Evolutionary conservation across 352 stramenopile genomes (phyloP).

Genomic region (Globisporangium perplexum): DNA sequence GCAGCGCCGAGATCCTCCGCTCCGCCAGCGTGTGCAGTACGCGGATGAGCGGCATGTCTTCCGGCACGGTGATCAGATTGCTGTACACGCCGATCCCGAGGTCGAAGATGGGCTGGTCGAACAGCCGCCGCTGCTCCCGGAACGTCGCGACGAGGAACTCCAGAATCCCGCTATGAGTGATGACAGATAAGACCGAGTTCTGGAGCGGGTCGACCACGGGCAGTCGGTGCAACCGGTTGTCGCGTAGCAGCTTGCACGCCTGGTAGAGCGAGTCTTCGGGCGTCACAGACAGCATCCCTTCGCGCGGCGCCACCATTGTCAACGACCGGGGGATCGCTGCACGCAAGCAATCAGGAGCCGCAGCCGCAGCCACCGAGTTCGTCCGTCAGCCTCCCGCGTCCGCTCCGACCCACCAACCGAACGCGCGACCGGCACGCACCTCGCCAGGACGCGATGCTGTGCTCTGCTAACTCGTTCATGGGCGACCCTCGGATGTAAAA

Average conservation of each 20-base stretch:
- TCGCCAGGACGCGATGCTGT: conserved; percentile 84
- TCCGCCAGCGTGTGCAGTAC: conserved; percentile 89
- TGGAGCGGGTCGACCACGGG: conserved; percentile 92
- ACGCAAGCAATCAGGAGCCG: too few relatives aligned
- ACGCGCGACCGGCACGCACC: too few relatives aligned
- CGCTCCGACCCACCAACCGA: neutral
- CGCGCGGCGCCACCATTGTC: conserved; percentile 55
- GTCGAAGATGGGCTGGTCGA: conserved; percentile 96
- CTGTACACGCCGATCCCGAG: conserved; percentile 94
- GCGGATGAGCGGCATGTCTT: conserved; percentile 92
- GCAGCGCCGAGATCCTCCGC: conserved; percentile 72
- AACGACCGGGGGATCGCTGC: conserved; percentile 82
- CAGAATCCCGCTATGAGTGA: conserved; percentile 93
- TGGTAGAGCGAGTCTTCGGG: conserved; percentile 89
- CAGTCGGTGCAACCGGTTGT: conserved; percentile 90
- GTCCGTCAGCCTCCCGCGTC: neutral
- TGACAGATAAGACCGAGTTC: conserved; percentile 91
- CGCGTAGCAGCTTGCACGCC: conserved; percentile 84
- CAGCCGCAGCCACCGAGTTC: too few relatives aligned
- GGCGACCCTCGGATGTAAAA: conserved; percentile 90
- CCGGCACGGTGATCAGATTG: conserved; percentile 90
- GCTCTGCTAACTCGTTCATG: conserved; percentile 84
- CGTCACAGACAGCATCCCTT: conserved; percentile 78
- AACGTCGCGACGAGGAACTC: conserved; percentile 96
- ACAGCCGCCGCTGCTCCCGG: conserved; percentile 94